Percentiles rank a stretch among this genome's conserved stretches.
Evolutionary conservation across 2,329 filamentous ascomycete genomes (phyloP).

Genomic region (Pseudogymnoascus sp.): DNA sequence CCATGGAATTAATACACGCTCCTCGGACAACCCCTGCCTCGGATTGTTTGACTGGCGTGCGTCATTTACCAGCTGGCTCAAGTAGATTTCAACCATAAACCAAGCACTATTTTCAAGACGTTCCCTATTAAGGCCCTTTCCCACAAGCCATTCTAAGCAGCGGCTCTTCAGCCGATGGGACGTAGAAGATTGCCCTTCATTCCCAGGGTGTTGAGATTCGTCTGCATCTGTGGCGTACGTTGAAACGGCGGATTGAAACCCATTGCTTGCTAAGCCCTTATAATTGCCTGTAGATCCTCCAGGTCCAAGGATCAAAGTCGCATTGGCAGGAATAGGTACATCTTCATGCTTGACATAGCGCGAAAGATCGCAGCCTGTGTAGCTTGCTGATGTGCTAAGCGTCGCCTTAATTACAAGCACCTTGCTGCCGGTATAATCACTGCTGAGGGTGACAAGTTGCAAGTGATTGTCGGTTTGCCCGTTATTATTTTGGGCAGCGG

Average conservation of each 20-base stretch:
- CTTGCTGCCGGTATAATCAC: slow-evolving; percentile 4
- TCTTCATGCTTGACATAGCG: neutral
- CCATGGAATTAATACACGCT: slow-evolving; percentile 26
- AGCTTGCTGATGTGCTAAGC: neutral
- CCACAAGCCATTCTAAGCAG: slow-evolving; percentile 28
- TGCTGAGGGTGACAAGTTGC: slow-evolving; percentile 4
- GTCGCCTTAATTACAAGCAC: slow-evolving; percentile 10
- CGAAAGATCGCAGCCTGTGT: neutral
- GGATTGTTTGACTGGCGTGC: neutral
- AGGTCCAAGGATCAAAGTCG: slow-evolving; percentile 26
- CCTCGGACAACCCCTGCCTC: slow-evolving; percentile 3
- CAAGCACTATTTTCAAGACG: slow-evolving; percentile 26
- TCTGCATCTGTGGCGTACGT: neutral
- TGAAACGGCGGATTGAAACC: neutral
- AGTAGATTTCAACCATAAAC: slow-evolving; percentile 25
- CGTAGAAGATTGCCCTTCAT: neutral
- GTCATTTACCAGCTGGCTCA: neutral
- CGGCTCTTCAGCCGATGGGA: neutral
- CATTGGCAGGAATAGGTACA: neutral
- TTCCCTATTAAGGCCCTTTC: slow-evolving; percentile 23
- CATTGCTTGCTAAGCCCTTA: neutral
- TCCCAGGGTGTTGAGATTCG: neutral
- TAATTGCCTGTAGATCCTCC: slow-evolving; percentile 11
- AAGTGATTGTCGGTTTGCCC: neutral
- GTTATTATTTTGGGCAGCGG: neutral